A percentile compares a stretch with the other conserved stretches of the same genome.
Evolutionary conservation across 495 filamentous ascomycete species (phyloP).

Genomic region (Aspergillus diversus): DNA sequence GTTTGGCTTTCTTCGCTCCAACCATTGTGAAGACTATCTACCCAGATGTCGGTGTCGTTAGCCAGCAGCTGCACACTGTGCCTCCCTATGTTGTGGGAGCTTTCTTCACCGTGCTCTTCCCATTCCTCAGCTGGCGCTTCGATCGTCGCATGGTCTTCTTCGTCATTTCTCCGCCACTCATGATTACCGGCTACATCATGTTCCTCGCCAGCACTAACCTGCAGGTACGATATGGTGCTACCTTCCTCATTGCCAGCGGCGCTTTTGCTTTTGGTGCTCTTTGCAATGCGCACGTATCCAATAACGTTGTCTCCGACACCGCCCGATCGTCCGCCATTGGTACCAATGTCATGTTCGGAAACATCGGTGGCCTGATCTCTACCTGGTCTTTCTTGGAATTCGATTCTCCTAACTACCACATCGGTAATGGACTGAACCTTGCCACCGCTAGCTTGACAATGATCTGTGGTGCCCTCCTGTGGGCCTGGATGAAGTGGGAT

Average conservation of each 20-base stretch:
- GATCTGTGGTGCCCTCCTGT: slow-evolving; percentile 46
- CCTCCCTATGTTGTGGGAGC: slow-evolving; percentile 73
- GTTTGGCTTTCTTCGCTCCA: slow-evolving; percentile 70
- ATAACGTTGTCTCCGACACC: slow-evolving; percentile 73
- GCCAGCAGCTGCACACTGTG: slow-evolving; percentile 68
- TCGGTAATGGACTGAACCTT: slow-evolving; percentile 76
- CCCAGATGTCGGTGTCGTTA: slow-evolving; percentile 54
- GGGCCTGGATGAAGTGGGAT: slow-evolving; percentile 65
- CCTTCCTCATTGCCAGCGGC: slow-evolving; percentile 67
- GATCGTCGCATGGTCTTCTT: slow-evolving; percentile 57
- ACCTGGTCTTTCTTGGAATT: slow-evolving; percentile 71
- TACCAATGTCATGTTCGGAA: slow-evolving; percentile 71
- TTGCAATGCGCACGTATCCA: slow-evolving; percentile 65
- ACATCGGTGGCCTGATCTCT: slow-evolving; percentile 69
- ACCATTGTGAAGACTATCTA: slow-evolving; percentile 72
- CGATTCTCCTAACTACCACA: slow-evolving; percentile 69
- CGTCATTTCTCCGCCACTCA: slow-evolving; percentile 51
- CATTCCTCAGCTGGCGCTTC: slow-evolving; percentile 60
- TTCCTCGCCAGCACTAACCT: slow-evolving; percentile 61
- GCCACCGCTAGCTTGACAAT: slow-evolving; percentile 59
- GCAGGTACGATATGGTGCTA: slow-evolving; percentile 68
- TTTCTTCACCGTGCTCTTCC: slow-evolving; percentile 66
- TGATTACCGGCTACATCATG: slow-evolving; percentile 73
- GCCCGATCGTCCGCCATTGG: slow-evolving; percentile 68
- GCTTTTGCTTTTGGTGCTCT: slow-evolving; percentile 62